phyloP scores from a whole-genome alignment of 2,329 filamentous ascomycete species.

The Zalaria obscura region DNA sequence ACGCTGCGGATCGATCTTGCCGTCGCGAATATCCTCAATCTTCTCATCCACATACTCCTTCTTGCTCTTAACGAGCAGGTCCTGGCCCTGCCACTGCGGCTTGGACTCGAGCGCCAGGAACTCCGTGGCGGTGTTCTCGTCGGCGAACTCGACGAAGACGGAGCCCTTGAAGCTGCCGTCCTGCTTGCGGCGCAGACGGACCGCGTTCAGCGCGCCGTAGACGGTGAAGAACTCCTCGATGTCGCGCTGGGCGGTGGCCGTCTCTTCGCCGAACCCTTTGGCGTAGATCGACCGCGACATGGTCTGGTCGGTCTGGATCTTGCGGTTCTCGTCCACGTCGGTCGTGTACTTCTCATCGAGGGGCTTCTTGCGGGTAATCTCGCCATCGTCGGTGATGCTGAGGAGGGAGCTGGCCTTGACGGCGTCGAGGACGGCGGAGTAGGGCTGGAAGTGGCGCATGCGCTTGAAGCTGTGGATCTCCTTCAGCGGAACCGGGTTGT shows the following conservation, averaged over 20 bases:
- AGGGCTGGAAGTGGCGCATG: conserved; percentile 89
- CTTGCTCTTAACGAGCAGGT: conserved; percentile 77
- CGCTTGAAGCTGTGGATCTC: conserved; percentile 80
- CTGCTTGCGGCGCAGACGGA: conserved; percentile 71
- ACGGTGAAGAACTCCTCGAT: conserved; percentile 83
- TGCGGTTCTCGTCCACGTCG: conserved; percentile 37
- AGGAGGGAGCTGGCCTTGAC: conserved; percentile 64
- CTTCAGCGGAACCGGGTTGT: conserved; percentile 67
- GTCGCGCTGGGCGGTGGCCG: conserved; percentile 76
- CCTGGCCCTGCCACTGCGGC: conserved; percentile 62
- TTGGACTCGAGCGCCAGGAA: conserved; percentile 70
- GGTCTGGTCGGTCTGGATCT: conserved; percentile 47
- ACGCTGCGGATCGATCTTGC: conserved; percentile 1
- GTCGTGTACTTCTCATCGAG: conserved; percentile 36
- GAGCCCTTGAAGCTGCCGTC: conserved; percentile 81
- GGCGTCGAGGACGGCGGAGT: conserved; percentile 68
- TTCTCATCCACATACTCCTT: conserved; percentile 56
- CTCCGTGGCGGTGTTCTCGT: conserved; percentile 61
- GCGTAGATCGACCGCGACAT: conserved; percentile 72
- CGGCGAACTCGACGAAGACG: conserved; percentile 84
- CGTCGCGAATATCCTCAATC: conserved; percentile 15
- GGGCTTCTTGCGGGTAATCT: conserved; percentile 65
- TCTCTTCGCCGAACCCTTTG: conserved; percentile 85
- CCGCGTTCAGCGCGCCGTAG: conserved; percentile 63
- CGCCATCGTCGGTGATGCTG: conserved; percentile 57